Evolutionary conservation across 176 grass and related monocot species (phyloP).

Genomic region (Neostapfia colusana): DNA sequence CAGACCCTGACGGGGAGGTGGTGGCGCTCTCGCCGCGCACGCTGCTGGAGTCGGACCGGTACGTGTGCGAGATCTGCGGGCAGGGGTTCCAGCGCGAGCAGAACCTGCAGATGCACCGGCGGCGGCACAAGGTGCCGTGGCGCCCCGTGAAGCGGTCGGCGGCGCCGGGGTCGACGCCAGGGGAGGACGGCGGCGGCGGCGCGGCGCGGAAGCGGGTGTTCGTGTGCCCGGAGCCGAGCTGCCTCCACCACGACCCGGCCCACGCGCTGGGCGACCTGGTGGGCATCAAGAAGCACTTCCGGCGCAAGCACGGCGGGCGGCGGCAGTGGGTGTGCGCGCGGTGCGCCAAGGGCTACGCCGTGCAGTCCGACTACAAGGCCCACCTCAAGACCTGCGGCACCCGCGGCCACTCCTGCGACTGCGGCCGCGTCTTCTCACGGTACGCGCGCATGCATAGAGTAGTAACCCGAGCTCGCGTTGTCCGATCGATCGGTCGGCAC

Average conservation of each 20-base stretch:
- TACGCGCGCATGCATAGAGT: neutral
- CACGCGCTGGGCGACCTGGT: conserved; percentile 89
- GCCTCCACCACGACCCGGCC: conserved; percentile 81
- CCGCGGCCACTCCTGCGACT: conserved; percentile 89
- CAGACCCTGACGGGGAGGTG: conserved; percentile 91
- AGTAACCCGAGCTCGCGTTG: too few relatives aligned
- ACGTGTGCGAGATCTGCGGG: conserved; percentile 94
- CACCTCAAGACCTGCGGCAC: conserved; percentile 98
- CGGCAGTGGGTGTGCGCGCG: conserved; percentile 79
- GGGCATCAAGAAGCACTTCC: conserved; percentile 92
- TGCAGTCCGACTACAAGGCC: conserved; percentile 96
- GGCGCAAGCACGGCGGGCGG: conserved; percentile 78
- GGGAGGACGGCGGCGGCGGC: neutral
- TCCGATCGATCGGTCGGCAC: too few relatives aligned
- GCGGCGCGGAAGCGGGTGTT: conserved; percentile 61
- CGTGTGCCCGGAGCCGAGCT: conserved; percentile 87
- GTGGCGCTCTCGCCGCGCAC: conserved; percentile 79
- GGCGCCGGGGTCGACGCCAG: neutral
- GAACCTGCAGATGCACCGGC: conserved; percentile 95
- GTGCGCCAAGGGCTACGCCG: conserved; percentile 83
- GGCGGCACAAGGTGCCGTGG: conserved; percentile 92
- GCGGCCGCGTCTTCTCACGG: conserved; percentile 87
- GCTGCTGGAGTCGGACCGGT: conserved; percentile 85
- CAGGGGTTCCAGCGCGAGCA: conserved; percentile 90
- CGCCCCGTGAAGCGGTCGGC: conserved; percentile 59